A percentile compares a stretch with the other conserved stretches of the same genome.
These are phyloP conservation scores for Reutealis trisperma DNA, from an alignment of 345 rosid genomes.

Conservation along the genomic window DNA sequence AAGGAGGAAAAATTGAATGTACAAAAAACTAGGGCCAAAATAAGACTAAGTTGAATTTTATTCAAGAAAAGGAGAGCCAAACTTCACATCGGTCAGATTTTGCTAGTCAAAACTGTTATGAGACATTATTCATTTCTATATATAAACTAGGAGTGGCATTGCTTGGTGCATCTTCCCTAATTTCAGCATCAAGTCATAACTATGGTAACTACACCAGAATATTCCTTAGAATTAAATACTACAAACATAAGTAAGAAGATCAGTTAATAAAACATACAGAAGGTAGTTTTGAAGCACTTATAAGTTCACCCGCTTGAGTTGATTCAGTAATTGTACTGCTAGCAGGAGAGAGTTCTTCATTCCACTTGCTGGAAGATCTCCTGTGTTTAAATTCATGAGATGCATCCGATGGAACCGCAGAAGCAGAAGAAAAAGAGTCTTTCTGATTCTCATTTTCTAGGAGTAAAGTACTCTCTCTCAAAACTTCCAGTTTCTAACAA, in stretches of 20 bases:
- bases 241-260: conserved; percentile 4
- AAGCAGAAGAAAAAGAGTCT: conserved; percentile 51
- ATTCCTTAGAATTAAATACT: not conserved
- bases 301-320: conserved; percentile 61
- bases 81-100: not conserved
- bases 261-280: conserved; percentile 36
- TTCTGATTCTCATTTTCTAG: conserved; percentile 59
- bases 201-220: not conserved
- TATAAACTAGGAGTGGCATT: not conserved
- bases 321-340: conserved; percentile 71
- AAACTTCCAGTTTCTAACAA: conserved; percentile 54
- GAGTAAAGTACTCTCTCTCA: conserved; percentile 53
- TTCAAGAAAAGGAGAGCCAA: not conserved
- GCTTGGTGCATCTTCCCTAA: not conserved
- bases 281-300: conserved; percentile 44
- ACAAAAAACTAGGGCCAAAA: not conserved
- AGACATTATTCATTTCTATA: not conserved
- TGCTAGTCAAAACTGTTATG: not conserved
- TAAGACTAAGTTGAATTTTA: not conserved
- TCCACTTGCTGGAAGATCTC: conserved; percentile 79
- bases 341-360: conserved; percentile 67
- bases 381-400: conserved; percentile 59
- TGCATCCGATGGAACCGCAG: conserved; percentile 48
- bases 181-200: not conserved
- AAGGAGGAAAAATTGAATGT: not conserved